A percentile compares a stretch with the other conserved stretches of the same genome.
phyloP scores from a whole-genome alignment of 2,329 filamentous ascomycete genomes.

The Colletotrichum shisoi region DNA sequence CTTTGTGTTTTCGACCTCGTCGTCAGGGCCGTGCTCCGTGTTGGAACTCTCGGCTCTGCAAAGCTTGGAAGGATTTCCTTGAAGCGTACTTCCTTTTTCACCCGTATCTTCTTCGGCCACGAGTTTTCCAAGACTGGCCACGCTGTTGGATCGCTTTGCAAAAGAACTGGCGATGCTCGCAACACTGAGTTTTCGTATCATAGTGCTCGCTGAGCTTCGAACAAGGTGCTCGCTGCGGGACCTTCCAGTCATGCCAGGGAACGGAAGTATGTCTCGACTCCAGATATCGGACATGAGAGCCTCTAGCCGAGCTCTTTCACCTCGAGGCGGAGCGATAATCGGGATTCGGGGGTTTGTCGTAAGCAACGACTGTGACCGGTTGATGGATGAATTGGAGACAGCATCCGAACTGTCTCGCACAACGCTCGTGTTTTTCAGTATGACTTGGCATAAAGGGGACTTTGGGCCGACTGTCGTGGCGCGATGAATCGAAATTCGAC shows the following conservation, averaged over 20 bases:
- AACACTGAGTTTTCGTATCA: conserved; percentile 88
- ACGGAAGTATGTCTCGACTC: conserved; percentile 81
- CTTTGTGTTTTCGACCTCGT: conserved; percentile 32
- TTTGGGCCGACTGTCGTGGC: conserved; percentile 77
- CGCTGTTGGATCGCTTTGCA: conserved; percentile 72
- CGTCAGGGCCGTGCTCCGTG: conserved; percentile 22
- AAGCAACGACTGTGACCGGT: conserved; percentile 81
- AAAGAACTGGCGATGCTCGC: conserved; percentile 81
- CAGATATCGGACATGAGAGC: conserved; percentile 78
- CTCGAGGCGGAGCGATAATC: conserved; percentile 75
- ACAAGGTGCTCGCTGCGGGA: conserved; percentile 75
- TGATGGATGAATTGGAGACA: conserved; percentile 62
- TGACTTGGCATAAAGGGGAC: conserved; percentile 74
- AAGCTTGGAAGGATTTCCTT: conserved; percentile 22
- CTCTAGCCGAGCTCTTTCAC: conserved; percentile 81
- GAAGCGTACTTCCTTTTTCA: conserved; percentile 23
- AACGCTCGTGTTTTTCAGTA: conserved; percentile 84
- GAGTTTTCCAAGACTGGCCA: conserved; percentile 49
- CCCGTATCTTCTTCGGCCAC: conserved; percentile 45
- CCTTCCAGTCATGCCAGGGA: conserved; percentile 77
- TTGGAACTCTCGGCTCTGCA: conserved; percentile 16
- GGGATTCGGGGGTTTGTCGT: conserved; percentile 70
- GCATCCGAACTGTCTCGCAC: conserved; percentile 63
- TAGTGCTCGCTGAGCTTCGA: conserved; percentile 79
- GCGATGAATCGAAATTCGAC: conserved; percentile 79